Base-by-base conservation (phyloP, 345 rosid species). In the Gossypium ekmanianum region DNA sequence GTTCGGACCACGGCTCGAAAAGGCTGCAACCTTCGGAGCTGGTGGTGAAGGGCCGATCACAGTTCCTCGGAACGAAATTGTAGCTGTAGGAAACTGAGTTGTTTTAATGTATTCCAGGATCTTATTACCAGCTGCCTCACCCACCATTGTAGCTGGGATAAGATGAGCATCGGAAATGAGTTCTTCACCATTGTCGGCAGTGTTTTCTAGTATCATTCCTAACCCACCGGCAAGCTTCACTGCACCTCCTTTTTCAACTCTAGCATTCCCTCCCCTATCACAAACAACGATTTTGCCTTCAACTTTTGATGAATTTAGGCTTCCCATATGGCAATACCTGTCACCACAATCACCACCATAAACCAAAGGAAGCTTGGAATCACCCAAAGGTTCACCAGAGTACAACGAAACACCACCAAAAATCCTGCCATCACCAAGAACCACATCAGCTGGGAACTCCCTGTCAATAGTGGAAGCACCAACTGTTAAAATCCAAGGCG, bases 401-500 rank as follows among this genome's bases (percentile, higher is more conserved):
- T 92, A 92, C 2, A 94, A 81, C 0, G 97, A 94, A 22, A 92
- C 91, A 18, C 97, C 97, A 5, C 78, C 73, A 3, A 84, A 70
- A 69, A 78, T 69, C 76, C 84, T 81, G 1, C 89, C 92, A 22
- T 92, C 87, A 1, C 95, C 97, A 3, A 93, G 86, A 63, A 90
- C 67, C 2, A 77, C 97, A 81, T 91, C 90, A n/a, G 95, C 92
- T 0, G 91, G 88, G 48, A 94, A 92, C 78, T 94, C 97, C 71
- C 98, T 82, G 14, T 94, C 97, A 34, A 94, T 74, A 0, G 94
- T 92, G 3, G 98, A 94, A 14, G 97, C 97, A 41, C 97, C 97
- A 2, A 92, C 94, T 2, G 97, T 92, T 45, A 94, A 34, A 48
- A 91, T 91, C 98, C 98, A 92, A 9, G 98, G 98, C 29, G 98